These are phyloP conservation scores for Salix brachista DNA, from an alignment of 345 rosid genomes.

Conservation along the genomic window DNA sequence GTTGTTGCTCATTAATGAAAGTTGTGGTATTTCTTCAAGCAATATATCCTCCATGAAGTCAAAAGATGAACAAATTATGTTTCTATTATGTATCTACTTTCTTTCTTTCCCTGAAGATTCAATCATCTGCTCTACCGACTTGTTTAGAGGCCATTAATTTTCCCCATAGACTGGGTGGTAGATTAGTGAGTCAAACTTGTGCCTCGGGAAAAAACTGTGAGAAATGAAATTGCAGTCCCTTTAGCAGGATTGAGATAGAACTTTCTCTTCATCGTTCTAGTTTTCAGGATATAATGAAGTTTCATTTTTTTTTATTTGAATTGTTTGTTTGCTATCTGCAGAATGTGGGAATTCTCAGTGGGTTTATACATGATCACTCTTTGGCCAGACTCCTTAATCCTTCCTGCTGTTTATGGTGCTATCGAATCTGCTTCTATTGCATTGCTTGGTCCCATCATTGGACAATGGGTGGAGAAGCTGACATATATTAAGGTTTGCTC, in stretches of 20 bases:
- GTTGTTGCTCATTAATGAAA: background rate
- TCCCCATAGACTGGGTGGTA: background rate
- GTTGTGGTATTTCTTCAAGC: background rate
- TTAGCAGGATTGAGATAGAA: background rate
- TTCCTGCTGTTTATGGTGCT: constrained; percentile 74
- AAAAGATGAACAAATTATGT: background rate
- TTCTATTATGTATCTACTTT: background rate
- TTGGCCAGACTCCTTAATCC: constrained; percentile 84
- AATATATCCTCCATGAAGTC: background rate
- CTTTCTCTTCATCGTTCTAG: background rate
- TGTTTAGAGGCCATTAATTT: background rate
- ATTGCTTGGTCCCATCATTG: constrained; percentile 58
- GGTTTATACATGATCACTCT: constrained; percentile 82
- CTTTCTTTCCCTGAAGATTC: background rate
- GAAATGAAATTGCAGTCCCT: background rate
- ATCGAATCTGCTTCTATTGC: constrained; percentile 74
- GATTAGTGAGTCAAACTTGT: background rate
- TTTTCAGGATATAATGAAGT: no score
- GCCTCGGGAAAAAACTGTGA: background rate
- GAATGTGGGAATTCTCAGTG: constrained; percentile 95
- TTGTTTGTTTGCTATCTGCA: constrained; percentile 24
- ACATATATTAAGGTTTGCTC: constrained; percentile 51
- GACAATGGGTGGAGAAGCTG: constrained; percentile 58
- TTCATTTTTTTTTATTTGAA: background rate
- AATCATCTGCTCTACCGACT: background rate